Evolutionary conservation across 768 basidiomycete species (phyloP).

Genomic region (Coprinopsis sp.): DNA sequence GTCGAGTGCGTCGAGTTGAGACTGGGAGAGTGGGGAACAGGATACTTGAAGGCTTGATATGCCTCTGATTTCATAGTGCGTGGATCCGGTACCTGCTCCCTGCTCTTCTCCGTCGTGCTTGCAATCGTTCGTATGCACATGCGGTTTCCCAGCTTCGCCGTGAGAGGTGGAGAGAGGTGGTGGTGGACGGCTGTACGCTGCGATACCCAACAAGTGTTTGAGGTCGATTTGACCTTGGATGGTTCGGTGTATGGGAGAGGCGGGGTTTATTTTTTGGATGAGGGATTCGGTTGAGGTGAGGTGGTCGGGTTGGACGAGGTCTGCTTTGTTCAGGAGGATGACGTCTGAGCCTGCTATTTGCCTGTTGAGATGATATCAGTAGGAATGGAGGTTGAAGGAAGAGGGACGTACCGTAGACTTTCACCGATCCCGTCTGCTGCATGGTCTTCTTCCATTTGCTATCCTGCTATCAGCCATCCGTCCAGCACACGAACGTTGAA

Average conservation of each 20-base stretch:
- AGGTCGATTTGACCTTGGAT: slow-evolving; percentile 71
- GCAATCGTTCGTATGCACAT: slow-evolving; percentile 26
- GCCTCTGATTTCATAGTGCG: slow-evolving; percentile 72
- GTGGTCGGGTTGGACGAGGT: slow-evolving; percentile 52
- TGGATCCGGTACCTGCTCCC: slow-evolving; percentile 31
- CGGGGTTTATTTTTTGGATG: slow-evolving; percentile 77
- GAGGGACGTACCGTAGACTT: slow-evolving; percentile 60
- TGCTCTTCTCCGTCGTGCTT: slow-evolving; percentile 28
- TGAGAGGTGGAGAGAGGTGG: slow-evolving; percentile 21
- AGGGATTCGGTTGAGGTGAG: slow-evolving; percentile 49
- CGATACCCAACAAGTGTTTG: slow-evolving; percentile 68
- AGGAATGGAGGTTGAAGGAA: neutral
- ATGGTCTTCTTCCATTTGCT: slow-evolving; percentile 88
- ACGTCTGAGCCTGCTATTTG: slow-evolving; percentile 94
- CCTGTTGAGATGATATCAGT: slow-evolving; percentile 34
- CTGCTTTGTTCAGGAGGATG: slow-evolving; percentile 87
- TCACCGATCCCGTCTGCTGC: slow-evolving; percentile 60
- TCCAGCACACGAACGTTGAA: neutral
- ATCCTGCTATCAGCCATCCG: slow-evolving; percentile 5
- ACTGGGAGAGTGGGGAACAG: slow-evolving; percentile 52
- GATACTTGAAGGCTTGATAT: slow-evolving; percentile 76
- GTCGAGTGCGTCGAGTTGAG: slow-evolving; percentile 55
- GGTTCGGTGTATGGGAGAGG: slow-evolving; percentile 69
- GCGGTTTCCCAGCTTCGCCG: slow-evolving; percentile 8
- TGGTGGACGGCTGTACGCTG: slow-evolving; percentile 62